A percentile compares a stretch with the other conserved stretches of the same genome.
phyloP scores from a whole-genome alignment of 2,329 filamentous ascomycete genomes.

The Pseudogymnoascus sp. region DNA sequence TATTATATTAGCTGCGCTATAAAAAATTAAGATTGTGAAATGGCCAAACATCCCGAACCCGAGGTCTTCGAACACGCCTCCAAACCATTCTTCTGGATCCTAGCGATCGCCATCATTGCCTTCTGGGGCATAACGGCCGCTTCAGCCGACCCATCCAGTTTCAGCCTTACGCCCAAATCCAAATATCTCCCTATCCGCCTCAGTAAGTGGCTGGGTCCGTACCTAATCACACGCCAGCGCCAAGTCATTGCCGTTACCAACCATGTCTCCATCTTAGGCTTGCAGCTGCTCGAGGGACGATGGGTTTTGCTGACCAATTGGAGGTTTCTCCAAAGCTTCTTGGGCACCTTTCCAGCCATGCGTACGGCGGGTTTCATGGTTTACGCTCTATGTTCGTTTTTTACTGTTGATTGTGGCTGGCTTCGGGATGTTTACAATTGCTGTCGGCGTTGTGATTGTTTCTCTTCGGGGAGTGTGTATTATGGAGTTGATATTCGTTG shows the following conservation, averaged over 20 bases:
- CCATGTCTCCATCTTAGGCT: not conserved
- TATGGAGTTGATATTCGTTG: not conserved
- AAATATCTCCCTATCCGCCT: not conserved
- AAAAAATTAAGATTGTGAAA: not conserved
- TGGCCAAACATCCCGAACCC: not conserved
- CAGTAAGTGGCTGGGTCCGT: not conserved
- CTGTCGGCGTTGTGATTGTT: not conserved
- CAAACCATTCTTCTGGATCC: not conserved
- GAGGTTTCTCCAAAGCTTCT: not conserved
- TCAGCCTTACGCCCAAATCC: not conserved
- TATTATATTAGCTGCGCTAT: not conserved
- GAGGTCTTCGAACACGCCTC: not conserved
- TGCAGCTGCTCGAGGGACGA: not conserved
- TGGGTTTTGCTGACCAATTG: not conserved
- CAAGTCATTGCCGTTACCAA: not conserved
- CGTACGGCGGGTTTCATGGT: not conserved
- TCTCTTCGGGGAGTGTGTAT: not conserved
- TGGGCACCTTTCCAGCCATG: not conserved
- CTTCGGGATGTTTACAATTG: not conserved
- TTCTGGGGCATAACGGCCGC: not conserved
- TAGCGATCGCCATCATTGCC: not conserved
- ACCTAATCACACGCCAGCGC: not conserved
- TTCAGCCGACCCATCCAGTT: not conserved
- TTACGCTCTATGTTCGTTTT: not conserved
- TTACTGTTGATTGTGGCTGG: not conserved